A percentile compares a stretch with the other conserved stretches of the same genome.
Evolutionary conservation across 2,329 filamentous ascomycete species (phyloP).

Genomic region (Xylariales sp.): DNA sequence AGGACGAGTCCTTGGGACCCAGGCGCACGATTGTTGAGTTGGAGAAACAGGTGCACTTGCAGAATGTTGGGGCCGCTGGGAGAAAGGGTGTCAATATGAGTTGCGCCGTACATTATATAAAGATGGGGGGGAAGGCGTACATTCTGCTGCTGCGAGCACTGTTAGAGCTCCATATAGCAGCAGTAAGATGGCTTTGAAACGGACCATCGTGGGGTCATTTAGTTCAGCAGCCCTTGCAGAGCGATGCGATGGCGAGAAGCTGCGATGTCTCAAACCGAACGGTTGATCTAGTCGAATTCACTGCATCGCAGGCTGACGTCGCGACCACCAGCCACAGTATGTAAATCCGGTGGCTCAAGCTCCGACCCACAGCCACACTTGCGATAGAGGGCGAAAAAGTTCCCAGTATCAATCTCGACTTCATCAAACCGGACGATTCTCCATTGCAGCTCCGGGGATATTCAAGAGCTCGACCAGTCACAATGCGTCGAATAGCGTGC

Average conservation of each 20-base stretch:
- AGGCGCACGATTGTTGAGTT: constrained; percentile 65
- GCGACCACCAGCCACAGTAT: too few species aligned
- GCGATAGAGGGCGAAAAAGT: constrained; percentile 4
- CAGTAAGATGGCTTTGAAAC: constrained; percentile 21
- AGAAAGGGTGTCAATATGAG: too few species aligned
- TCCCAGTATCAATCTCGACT: too few species aligned
- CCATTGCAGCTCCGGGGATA: not conserved
- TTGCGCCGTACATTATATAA: not conserved
- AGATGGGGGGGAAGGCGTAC: constrained; percentile 28
- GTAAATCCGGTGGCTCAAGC: too few species aligned
- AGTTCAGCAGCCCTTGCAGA: not conserved
- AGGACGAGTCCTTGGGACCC: constrained; percentile 36
- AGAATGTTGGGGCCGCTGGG: constrained; percentile 58
- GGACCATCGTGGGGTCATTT: constrained; percentile 18
- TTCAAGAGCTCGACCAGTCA: too few species aligned
- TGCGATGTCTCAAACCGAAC: not conserved
- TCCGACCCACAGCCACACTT: constrained; percentile 3
- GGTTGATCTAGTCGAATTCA: too few species aligned
- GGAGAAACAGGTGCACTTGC: constrained; percentile 67
- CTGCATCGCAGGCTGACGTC: too few species aligned
- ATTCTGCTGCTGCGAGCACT: constrained; percentile 32
- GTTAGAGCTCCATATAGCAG: constrained; percentile 25
- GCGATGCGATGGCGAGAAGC: not conserved
- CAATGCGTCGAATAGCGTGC: constrained; percentile 27
- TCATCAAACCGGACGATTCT: too few species aligned